These are phyloP conservation scores for Sophora flavescens DNA, from an alignment of 306 rosid genomes.

Conservation along the genomic window DNA sequence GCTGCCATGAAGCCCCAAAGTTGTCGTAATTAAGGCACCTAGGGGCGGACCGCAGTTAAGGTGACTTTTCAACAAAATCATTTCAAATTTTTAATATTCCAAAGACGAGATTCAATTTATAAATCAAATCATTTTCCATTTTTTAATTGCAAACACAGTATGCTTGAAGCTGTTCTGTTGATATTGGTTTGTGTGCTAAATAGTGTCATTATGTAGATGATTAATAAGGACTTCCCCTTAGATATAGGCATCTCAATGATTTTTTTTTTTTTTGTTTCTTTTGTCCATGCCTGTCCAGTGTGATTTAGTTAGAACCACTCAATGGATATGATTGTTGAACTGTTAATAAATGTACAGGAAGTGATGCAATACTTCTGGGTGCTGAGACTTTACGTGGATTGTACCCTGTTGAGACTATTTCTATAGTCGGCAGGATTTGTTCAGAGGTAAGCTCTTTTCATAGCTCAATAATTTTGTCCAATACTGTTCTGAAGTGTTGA, in stretches of 20 bases:
- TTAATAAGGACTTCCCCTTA: neutral
- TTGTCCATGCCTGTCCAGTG: neutral
- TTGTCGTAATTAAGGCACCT: too few species aligned
- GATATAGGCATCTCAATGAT: constrained; percentile 7
- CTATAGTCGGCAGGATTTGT: constrained; percentile 93
- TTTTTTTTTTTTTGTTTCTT: constrained; percentile 6
- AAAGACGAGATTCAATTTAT: neutral
- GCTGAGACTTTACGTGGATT: constrained; percentile 98
- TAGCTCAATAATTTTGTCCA: constrained; percentile 23
- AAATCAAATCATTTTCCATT: too few species aligned
- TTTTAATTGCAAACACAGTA: neutral
- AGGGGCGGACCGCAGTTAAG: too few species aligned
- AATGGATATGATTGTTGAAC: constrained; percentile 30
- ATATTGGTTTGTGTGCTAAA: neutral
- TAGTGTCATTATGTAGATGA: neutral
- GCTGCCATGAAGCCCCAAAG: too few species aligned
- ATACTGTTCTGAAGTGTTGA: constrained; percentile 23
- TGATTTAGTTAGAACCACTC: constrained; percentile 36
- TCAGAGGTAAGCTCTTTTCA: constrained; percentile 70
- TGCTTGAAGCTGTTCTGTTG: constrained; percentile 24
- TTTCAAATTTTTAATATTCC: neutral
- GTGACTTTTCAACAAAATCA: too few species aligned
- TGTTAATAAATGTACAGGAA: constrained; percentile 66
- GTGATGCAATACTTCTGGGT: constrained; percentile 97
- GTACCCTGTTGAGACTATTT: constrained; percentile 94